Conservation (phyloP, 2,329 filamentous ascomycete genomes). For the Rhinocladiella mackenziei region DNA sequence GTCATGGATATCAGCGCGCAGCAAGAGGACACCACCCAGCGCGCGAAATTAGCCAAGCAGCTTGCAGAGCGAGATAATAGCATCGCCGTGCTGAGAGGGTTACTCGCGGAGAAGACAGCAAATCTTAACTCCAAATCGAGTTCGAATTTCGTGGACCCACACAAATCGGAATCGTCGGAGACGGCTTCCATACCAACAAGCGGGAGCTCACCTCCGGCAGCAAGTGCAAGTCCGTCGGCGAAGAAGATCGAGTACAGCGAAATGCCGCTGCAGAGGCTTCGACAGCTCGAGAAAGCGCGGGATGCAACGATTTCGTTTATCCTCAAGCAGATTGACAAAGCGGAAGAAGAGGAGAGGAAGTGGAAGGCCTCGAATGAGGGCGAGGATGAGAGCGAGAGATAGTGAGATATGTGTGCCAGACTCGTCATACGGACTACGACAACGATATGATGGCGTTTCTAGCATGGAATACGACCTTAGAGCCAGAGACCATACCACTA, state of each 20-base stretch:
- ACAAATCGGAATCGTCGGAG: neutral
- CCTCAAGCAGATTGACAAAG: constrained; percentile 51
- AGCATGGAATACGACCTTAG: too few species aligned
- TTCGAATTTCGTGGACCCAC: neutral
- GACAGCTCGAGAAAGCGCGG: constrained; percentile 49
- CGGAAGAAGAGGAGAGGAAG: constrained; percentile 38
- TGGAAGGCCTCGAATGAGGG: too few species aligned
- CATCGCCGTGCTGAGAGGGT: constrained; percentile 44
- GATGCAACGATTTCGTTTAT: constrained; percentile 53
- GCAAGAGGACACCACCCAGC: constrained; percentile 37
- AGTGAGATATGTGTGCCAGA: neutral
- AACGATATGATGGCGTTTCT: too few species aligned
- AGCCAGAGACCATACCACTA: too few species aligned
- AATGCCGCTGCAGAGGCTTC: constrained; percentile 38
- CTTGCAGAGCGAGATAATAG: constrained; percentile 48
- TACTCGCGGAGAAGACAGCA: constrained; percentile 43
- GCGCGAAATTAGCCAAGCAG: constrained; percentile 36
- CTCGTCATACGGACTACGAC: neutral
- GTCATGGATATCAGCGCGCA: neutral
- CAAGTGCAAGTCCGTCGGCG: neutral
- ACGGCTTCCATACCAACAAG: constrained; percentile 29
- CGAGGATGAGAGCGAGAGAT: neutral
- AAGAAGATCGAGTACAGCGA: constrained; percentile 39
- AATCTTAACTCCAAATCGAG: neutral
- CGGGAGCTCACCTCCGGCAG: too few species aligned